Evolutionary conservation across 345 rosid genomes (phyloP).

Genomic region (Corchorus capsularis): DNA sequence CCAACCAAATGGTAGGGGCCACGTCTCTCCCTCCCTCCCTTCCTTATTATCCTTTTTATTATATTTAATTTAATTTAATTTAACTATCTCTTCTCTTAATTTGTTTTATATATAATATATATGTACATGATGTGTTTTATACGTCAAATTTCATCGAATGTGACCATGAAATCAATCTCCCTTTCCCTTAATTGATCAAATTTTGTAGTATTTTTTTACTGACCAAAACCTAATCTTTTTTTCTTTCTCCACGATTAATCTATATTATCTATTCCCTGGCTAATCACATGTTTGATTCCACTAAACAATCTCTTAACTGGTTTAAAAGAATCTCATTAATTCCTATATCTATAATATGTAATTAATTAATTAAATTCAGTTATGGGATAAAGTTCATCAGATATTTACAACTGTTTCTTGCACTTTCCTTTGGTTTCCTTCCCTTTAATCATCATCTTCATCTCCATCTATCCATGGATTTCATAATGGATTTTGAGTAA

Average conservation of each 20-base stretch:
- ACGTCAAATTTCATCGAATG: conserved; percentile 2
- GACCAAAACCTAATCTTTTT: background rate
- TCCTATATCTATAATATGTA: background rate
- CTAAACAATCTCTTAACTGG: conserved; percentile 10
- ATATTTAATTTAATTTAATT: no score
- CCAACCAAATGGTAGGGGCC: conserved; percentile 27
- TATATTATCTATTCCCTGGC: conserved; percentile 23
- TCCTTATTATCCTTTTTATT: no score
- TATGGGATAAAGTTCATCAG: background rate
- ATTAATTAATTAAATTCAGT: background rate
- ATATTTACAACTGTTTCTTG: background rate
- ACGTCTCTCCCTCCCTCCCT: background rate
- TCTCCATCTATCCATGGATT: background rate
- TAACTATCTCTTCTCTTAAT: no score
- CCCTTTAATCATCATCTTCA: background rate
- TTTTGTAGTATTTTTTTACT: no score
- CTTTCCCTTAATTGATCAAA: background rate
- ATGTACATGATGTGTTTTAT: background rate
- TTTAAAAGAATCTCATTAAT: background rate
- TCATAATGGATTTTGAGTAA: conserved; percentile 4
- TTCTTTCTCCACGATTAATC: background rate
- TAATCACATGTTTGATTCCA: conserved; percentile 19
- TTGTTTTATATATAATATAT: background rate
- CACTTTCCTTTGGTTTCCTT: background rate
- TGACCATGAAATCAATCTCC: background rate